These are phyloP conservation scores for Toxicodendron radicans DNA, from an alignment of 345 rosid genomes.

Conservation along the genomic window DNA sequence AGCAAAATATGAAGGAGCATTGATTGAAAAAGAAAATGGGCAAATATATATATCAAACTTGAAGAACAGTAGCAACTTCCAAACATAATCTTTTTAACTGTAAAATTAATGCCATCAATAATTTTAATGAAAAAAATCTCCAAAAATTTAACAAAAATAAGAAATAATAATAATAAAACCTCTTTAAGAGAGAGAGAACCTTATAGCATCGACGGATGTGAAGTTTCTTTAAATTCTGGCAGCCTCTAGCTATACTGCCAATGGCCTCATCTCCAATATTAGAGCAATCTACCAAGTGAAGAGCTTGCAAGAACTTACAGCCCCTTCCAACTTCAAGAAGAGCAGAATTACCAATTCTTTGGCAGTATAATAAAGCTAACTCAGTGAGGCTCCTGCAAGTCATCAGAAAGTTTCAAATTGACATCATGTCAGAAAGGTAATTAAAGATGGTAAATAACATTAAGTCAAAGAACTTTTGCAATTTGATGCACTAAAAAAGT, in stretches of 20 bases:
- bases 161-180: too few species aligned
- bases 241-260: conserved; percentile 79
- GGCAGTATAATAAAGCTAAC: conserved; percentile 81
- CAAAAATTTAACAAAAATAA: background rate
- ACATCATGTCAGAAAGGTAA: background rate
- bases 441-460: conserved; percentile 1
- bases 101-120: background rate
- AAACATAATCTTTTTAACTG: background rate
- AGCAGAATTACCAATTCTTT: conserved; percentile 69
- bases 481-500: background rate
- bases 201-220: conserved; percentile 91
- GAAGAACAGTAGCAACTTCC: background rate
- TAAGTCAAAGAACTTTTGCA: background rate
- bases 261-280: conserved; percentile 78
- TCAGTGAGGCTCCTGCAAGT: conserved; percentile 70
- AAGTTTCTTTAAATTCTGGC: conserved; percentile 77
- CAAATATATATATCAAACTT: too few species aligned
- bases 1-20: too few species aligned
- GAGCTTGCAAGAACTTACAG: conserved; percentile 71
- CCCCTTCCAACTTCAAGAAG: conserved; percentile 77
- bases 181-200: conserved; percentile 37
- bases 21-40: too few species aligned
- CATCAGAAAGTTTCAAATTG: conserved; percentile 27
- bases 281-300: conserved; percentile 88
- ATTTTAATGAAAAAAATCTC: background rate